Conservation (phyloP, 345 rosid genomes). For the Clarkia xantiana region DNA sequence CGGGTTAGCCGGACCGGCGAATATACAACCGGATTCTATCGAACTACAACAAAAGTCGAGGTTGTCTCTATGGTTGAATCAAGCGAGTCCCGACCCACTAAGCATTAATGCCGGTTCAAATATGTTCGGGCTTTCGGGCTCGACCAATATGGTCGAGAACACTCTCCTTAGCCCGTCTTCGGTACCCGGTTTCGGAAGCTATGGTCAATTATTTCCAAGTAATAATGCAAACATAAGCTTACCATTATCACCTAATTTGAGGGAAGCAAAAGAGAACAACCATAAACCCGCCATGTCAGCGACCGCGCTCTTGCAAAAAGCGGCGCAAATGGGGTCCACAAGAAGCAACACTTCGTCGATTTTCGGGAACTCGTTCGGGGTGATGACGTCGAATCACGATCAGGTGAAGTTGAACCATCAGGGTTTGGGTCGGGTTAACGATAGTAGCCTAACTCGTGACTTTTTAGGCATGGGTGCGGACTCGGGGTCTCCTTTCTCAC, state of each 20-base stretch:
- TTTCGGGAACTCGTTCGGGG: slow-evolving; percentile 20
- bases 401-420: slow-evolving; percentile 7
- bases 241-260: slow-evolving; percentile 39
- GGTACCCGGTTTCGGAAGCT: slow-evolving; percentile 24
- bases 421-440: slow-evolving; percentile 15
- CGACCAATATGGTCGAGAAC: slow-evolving; percentile 35
- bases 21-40: background rate
- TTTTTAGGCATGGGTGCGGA: slow-evolving; percentile 68
- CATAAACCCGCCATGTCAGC: slow-evolving; percentile 60
- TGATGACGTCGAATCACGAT: slow-evolving; percentile 19
- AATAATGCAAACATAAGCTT: slow-evolving; percentile 27
- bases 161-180: slow-evolving; percentile 41
- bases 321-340: slow-evolving; percentile 90
- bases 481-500: slow-evolving; percentile 29
- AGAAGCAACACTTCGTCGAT: slow-evolving; percentile 50
- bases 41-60: slow-evolving; percentile 12
- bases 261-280: slow-evolving; percentile 22
- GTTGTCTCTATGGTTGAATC: slow-evolving; percentile 16
- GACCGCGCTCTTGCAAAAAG: slow-evolving; percentile 84
- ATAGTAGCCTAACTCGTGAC: slow-evolving; percentile 52
- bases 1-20: slow-evolving; percentile 16
- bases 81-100: slow-evolving; percentile 5
- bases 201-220: slow-evolving; percentile 5
- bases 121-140: slow-evolving; percentile 10
- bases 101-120: slow-evolving; percentile 5